phyloP scores from a whole-genome alignment of 768 basidiomycete species.

The Podaxis carcinomalis region DNA sequence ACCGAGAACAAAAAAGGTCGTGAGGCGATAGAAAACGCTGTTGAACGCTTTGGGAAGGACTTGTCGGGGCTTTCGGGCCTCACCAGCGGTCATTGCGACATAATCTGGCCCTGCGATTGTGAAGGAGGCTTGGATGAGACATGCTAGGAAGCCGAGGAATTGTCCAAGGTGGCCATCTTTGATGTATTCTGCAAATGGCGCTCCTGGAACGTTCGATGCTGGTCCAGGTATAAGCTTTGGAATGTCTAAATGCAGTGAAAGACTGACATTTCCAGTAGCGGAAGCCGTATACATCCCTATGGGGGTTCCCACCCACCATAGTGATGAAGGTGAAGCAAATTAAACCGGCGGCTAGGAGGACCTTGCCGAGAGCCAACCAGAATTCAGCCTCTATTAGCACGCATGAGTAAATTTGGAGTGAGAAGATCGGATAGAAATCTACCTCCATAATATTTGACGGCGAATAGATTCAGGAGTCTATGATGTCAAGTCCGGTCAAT shows the following conservation, averaged over 20 bases:
- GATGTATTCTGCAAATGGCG: slow-evolving; percentile 56
- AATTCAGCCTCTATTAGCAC: slow-evolving; percentile 44
- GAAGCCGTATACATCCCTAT: slow-evolving; percentile 50
- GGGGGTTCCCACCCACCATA: slow-evolving; percentile 59
- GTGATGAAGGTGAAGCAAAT: slow-evolving; percentile 53
- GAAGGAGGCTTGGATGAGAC: slow-evolving; percentile 57
- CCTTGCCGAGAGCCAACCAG: slow-evolving; percentile 51
- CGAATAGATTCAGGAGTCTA: slow-evolving; percentile 43
- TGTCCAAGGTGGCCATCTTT: slow-evolving; percentile 49
- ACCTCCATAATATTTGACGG: slow-evolving; percentile 49
- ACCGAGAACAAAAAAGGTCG: slow-evolving; percentile 75
- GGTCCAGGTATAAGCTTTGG: neutral
- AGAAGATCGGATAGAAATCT: slow-evolving; percentile 5
- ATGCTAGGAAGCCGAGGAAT: slow-evolving; percentile 62
- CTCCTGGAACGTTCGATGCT: slow-evolving; percentile 41
- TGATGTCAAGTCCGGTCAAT: neutral
- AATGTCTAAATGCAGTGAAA: neutral
- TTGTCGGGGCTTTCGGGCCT: slow-evolving; percentile 64
- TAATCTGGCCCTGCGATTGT: slow-evolving; percentile 58
- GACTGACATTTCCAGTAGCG: slow-evolving; percentile 46
- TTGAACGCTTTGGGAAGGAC: slow-evolving; percentile 70
- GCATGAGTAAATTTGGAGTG: neutral
- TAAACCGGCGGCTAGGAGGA: slow-evolving; percentile 41
- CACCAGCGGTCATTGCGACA: slow-evolving; percentile 61
- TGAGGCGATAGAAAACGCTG: slow-evolving; percentile 75